These are phyloP conservation scores for Neurospora sp. DNA, from an alignment of 495 filamentous ascomycete species.

Conservation along the genomic window DNA sequence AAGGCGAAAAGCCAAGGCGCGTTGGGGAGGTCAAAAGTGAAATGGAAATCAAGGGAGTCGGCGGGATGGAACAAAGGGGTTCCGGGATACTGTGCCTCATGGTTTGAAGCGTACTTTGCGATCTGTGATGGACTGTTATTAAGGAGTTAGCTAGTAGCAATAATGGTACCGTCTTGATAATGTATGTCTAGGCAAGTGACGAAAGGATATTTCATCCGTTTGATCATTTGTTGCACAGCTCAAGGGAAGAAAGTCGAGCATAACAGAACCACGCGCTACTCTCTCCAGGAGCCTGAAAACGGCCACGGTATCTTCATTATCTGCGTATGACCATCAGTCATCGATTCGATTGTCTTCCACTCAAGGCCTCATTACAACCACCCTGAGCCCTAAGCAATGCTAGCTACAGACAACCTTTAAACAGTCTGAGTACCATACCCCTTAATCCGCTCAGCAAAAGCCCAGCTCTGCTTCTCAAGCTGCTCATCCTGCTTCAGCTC, in stretches of 20 bases:
- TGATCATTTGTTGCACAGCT: not conserved
- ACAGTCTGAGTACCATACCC: slow-evolving; percentile 43
- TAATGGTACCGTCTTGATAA: not conserved
- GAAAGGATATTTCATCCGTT: not conserved
- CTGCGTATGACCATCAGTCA: not conserved
- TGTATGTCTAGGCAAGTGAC: not conserved
- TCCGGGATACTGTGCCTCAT: not conserved
- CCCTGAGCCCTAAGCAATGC: not conserved
- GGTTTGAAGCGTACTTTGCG: not conserved
- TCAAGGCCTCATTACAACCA: not conserved
- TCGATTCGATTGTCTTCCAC: not conserved
- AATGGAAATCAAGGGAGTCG: not conserved
- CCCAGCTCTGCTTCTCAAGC: slow-evolving; percentile 81
- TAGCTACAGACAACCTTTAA: slow-evolving; percentile 15
- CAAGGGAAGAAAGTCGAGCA: not conserved
- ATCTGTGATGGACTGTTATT: not conserved
- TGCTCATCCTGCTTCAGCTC: slow-evolving; percentile 72
- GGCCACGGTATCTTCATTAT: not conserved
- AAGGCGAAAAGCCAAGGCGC: not conserved
- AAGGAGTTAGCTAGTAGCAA: not conserved
- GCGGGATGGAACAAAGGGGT: not conserved
- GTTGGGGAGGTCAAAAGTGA: not conserved
- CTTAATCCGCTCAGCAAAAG: slow-evolving; percentile 78
- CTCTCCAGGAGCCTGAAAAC: not conserved
- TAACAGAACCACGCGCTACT: not conserved